Percentiles rank a stretch among this genome's conserved stretches.
Evolutionary conservation across 768 basidiomycete genomes (phyloP).

Genomic region (Mycena maculata): DNA sequence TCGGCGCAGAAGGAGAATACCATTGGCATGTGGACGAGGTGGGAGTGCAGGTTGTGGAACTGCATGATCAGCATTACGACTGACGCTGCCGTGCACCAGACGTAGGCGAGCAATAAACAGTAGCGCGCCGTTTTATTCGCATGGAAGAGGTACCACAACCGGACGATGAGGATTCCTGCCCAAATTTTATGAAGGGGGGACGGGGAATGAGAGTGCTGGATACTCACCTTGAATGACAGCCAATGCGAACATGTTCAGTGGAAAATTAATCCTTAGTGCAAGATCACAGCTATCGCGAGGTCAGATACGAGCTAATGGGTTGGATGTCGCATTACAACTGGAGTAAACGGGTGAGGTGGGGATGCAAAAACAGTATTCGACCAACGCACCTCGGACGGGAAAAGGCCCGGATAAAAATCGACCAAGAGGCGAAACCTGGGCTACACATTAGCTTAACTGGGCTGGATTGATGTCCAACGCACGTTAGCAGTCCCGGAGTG

Average conservation of each 20-base stretch:
- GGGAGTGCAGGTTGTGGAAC: constrained; percentile 28
- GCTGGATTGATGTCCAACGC: neutral
- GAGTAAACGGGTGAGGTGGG: neutral
- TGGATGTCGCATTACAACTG: constrained; percentile 28
- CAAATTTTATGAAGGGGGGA: neutral
- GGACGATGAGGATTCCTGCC: constrained; percentile 32
- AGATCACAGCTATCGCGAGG: constrained; percentile 26
- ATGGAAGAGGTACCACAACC: constrained; percentile 34
- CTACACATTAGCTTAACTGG: neutral
- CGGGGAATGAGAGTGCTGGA: neutral
- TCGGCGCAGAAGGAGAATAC: constrained; percentile 31
- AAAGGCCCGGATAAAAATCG: constrained; percentile 29
- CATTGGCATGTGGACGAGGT: constrained; percentile 29
- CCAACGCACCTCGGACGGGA: constrained; percentile 29
- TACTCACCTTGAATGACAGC: constrained; percentile 32
- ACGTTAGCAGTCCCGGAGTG: constrained; percentile 26
- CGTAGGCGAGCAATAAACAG: constrained; percentile 18
- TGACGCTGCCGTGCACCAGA: constrained; percentile 29
- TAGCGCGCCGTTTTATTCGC: constrained; percentile 17
- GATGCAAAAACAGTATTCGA: neutral
- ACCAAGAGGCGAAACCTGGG: constrained; percentile 30
- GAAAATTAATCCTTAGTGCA: constrained; percentile 34
- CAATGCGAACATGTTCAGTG: constrained; percentile 26
- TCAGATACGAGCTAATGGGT: neutral
- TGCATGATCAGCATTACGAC: constrained; percentile 8